Percentiles rank a stretch among this genome's conserved stretches.
Evolutionary conservation across 352 stramenopile species (phyloP).

Genomic region (Stephanocyclus meneghinianus): DNA sequence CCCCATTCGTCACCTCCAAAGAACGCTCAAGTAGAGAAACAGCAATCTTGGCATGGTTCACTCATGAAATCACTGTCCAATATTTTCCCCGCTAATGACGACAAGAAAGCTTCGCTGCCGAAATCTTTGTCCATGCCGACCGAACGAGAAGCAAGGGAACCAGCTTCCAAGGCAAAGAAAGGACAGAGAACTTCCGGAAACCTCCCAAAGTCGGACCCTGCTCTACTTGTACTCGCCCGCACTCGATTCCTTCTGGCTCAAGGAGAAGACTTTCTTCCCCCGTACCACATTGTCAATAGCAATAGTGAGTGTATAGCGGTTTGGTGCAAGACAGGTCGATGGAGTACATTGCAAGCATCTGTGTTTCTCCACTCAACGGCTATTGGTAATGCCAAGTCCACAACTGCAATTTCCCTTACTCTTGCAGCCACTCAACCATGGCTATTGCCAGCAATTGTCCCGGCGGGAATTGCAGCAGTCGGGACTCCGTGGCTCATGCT

Average conservation of each 20-base stretch:
- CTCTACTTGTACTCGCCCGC: constrained; percentile 47
- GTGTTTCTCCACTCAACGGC: constrained; percentile 40
- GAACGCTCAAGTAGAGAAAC: constrained; percentile 1
- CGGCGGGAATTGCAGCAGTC: constrained; percentile 21
- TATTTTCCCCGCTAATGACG: constrained; percentile 30
- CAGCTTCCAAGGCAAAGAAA: background rate
- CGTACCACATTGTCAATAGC: constrained; percentile 63
- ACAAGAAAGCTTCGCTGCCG: constrained; percentile 5
- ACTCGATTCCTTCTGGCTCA: constrained; percentile 52
- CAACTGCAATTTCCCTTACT: constrained; percentile 8
- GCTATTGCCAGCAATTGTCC: constrained; percentile 25
- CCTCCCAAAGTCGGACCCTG: constrained; percentile 44
- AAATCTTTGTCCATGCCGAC: constrained; percentile 5
- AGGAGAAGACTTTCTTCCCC: constrained; percentile 54
- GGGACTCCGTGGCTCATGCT: constrained; percentile 32
- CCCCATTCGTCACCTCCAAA: constrained; percentile 4
- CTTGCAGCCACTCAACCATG: constrained; percentile 27
- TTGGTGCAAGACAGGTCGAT: constrained; percentile 73
- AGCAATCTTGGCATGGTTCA: constrained; percentile 29
- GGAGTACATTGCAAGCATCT: constrained; percentile 61
- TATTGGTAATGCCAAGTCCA: constrained; percentile 39
- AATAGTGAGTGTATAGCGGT: constrained; percentile 78
- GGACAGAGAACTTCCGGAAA: background rate
- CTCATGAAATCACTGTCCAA: constrained; percentile 42
- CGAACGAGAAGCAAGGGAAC: constrained; percentile 1